Conservation (phyloP, 2,329 filamentous ascomycete genomes). For the Colletotrichum cuscutae region DNA sequence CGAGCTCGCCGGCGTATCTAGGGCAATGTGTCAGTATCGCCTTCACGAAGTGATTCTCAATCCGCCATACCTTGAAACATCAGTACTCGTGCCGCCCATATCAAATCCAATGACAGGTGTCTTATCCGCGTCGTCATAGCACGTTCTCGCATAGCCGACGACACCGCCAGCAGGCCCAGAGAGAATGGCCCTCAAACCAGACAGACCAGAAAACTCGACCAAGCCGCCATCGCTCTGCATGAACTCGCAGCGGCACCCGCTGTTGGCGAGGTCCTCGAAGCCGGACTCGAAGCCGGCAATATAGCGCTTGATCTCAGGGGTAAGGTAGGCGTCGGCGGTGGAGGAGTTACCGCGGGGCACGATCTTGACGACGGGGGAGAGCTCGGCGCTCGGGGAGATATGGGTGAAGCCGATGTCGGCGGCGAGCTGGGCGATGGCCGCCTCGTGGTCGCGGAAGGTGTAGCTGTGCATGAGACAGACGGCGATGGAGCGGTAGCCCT, state of each 20-base stretch:
- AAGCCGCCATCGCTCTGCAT: conserved; percentile 72
- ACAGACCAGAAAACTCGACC: conserved; percentile 69
- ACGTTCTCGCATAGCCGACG: conserved; percentile 80
- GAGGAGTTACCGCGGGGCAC: conserved; percentile 80
- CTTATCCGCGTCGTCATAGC: conserved; percentile 73
- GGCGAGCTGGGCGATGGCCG: conserved; percentile 47
- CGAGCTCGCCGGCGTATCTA: conserved; percentile 36
- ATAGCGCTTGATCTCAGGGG: conserved; percentile 76
- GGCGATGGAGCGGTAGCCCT: conserved; percentile 73
- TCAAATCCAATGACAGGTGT: conserved; percentile 82
- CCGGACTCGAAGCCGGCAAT: conserved; percentile 58
- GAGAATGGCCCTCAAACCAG: conserved; percentile 75
- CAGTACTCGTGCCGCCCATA: conserved; percentile 76
- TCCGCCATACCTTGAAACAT: conserved; percentile 73
- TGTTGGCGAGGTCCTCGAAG: conserved; percentile 63
- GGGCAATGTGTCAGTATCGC: neutral
- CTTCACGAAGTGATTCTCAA: neutral
- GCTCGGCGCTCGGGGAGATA: conserved; percentile 56
- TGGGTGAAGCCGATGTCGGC: conserved; percentile 66
- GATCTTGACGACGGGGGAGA: conserved; percentile 77
- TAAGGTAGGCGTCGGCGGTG: conserved; percentile 83
- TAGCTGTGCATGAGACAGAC: conserved; percentile 80
- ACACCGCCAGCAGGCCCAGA: conserved; percentile 84
- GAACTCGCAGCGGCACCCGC: conserved; percentile 70
- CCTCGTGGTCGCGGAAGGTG: conserved; percentile 72